Evolutionary conservation across 352 stramenopile species (phyloP), one percentile per base, ranked within the genome.

Genomic region (Plasmopara muralis): DNA sequence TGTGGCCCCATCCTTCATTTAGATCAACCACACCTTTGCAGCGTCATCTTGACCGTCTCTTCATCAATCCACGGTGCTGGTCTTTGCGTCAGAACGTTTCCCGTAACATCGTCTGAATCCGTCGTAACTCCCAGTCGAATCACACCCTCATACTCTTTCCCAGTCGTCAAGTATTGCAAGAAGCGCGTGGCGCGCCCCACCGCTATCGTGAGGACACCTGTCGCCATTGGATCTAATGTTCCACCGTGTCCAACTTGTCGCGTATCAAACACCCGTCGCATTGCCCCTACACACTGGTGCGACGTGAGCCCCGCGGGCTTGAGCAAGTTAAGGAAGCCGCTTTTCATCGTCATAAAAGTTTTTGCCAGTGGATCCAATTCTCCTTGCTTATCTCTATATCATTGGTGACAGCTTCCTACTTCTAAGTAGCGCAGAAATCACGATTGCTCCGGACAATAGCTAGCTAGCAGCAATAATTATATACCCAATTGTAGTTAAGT

Each of bases 161-260:
- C 74, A 0, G 62, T 83, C 14, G 55, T 65, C 33, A 93, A 30
- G 38, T 81, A 85, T 69, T 91, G 64, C 34, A 95, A 64, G 69
- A 93, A 91, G 52, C 78, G 87, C 50, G 85, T 95, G 16, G 85
- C 85, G 31, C 75, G 67, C 35, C 83, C 83, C 25, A 95, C 57
- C 18, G 83, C 85, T 64, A 93, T 65, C 20, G 81, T 81, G 38
- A 95, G 67, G 47, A 95, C 85, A 18, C 85, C 85, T 30, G 83
- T 93, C 15, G 85, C 85, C 81, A 95, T 93, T 9, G 85, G 85
- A 60, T 95, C 85, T n/a, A 95, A 65, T 50, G 85, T 95, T 30
- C 85, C 85, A 38, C 72, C 81, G 47, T 95, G 85, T 37, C 85
- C 85, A 9, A 95, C 71, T 40, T 80, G 76, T 15, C 68, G 72